These are phyloP conservation scores for Vigna trinervia DNA, from an alignment of 306 rosid species.

Conservation along the genomic window DNA sequence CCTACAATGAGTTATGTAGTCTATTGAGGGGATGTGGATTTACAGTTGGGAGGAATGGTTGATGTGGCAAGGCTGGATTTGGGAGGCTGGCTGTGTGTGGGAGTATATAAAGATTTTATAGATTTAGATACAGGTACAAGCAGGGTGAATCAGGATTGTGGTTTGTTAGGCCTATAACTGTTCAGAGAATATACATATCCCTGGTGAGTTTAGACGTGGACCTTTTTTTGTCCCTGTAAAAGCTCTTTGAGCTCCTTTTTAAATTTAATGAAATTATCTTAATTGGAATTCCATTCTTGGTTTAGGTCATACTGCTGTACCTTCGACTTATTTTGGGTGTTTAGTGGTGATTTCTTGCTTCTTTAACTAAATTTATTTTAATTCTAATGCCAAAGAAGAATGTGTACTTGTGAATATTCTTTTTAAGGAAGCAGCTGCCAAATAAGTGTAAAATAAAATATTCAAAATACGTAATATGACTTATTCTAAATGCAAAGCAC, in stretches of 20 bases:
- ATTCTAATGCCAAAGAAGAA: background rate
- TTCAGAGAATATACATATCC: background rate
- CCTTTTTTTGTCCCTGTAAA: conserved; percentile 3
- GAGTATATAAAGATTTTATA: background rate
- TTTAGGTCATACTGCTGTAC: background rate
- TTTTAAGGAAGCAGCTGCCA: background rate
- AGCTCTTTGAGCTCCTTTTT: conserved; percentile 1
- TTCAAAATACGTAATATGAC: background rate
- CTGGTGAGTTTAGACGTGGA: background rate
- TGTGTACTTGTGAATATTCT: background rate
- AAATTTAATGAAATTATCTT: background rate
- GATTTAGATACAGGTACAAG: too few relatives aligned
- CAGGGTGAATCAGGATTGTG: background rate
- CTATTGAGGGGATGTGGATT: conserved; percentile 2
- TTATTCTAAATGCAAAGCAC: background rate
- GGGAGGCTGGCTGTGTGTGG: background rate
- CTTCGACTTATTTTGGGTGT: background rate
- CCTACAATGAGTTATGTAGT: background rate
- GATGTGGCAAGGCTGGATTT: background rate
- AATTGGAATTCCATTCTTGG: background rate
- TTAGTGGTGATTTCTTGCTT: background rate
- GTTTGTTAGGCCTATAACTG: background rate
- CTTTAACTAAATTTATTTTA: background rate
- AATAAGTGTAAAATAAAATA: background rate
- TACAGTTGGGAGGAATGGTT: conserved; percentile 12